Base-by-base conservation (phyloP, 78 protist species). In the Bigelowiella natans region DNA sequence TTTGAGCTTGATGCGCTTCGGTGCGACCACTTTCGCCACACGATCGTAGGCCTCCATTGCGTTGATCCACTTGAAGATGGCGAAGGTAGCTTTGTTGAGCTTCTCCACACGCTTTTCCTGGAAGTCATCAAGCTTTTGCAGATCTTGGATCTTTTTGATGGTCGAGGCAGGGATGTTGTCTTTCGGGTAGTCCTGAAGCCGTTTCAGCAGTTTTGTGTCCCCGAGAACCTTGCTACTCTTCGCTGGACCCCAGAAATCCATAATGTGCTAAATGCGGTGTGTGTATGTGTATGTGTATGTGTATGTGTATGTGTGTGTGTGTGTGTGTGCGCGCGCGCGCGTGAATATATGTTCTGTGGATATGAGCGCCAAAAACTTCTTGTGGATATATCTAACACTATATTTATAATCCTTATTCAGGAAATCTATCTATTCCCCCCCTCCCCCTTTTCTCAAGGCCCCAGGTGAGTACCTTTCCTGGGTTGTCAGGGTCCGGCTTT, bases 241-340 rank as follows among this genome's bases (percentile, higher is more conserved):
- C 1, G 93, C 30, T 28, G 93, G 92, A 2, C 34, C 93, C 95
- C 95, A 94, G 39, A 37, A 82, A 82, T 36, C 83, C 40, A 83
- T 82, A 40, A 92, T 87, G 31, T 37, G 63, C 28, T 83, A 31
- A 1, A 29, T 0, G 39, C 1, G 0, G 83, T 51, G 18, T 51
- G 18, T 51, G 18, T 51, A 51, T 51, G 18, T 51, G 18, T 51
- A 51, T 51, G 18, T 38, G 7, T 39, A 63, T 40, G 82, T 86
- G n/a, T 0, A 18, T 3, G 92, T 91, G 38, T 31, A 7, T 37
- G 90, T 37, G n/a, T 85, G 92, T 3, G 91, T 31, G 92, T 93
- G n/a, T 38, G 94, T 64, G 91, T 93, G 90, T 39, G 94, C 92
- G 29, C 95, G 94, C 90, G 91, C 95, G 94, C 95, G 73, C 26